Conservation (phyloP, 2,329 filamentous ascomycete species). For the Fusarium burgessii region DNA sequence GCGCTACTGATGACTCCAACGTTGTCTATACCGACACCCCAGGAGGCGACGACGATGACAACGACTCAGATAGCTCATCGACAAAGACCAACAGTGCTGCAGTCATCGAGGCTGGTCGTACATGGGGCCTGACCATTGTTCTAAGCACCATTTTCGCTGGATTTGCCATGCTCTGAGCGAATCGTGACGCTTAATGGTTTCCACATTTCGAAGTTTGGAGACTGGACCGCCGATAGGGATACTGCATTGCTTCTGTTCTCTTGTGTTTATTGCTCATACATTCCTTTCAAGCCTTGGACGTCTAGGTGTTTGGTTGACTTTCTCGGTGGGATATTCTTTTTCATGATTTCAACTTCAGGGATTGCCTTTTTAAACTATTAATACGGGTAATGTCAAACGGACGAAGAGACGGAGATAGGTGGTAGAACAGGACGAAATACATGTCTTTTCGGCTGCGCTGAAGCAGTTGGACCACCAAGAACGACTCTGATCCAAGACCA, state of each 20-base stretch:
- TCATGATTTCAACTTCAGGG: slow-evolving; percentile 26
- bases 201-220: neutral
- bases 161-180: slow-evolving; percentile 55
- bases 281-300: slow-evolving; percentile 45
- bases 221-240: neutral
- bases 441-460: slow-evolving; percentile 21
- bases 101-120: slow-evolving; percentile 51
- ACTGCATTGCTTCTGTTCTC: slow-evolving; percentile 31
- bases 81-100: slow-evolving; percentile 44
- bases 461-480: slow-evolving; percentile 22
- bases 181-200: neutral
- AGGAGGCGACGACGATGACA: slow-evolving; percentile 5
- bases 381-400: slow-evolving; percentile 37
- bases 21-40: slow-evolving; percentile 51
- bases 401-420: slow-evolving; percentile 2
- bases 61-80: slow-evolving; percentile 23
- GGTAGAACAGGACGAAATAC: slow-evolving; percentile 25
- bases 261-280: slow-evolving; percentile 40
- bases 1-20: slow-evolving; percentile 49
- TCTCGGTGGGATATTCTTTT: slow-evolving; percentile 34
- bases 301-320: slow-evolving; percentile 45
- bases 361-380: slow-evolving; percentile 31
- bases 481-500: neutral
- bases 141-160: slow-evolving; percentile 55
- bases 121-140: slow-evolving; percentile 55